Evolutionary conservation across 345 rosid species (phyloP).

Genomic region (Erysimum cheiranthoides): DNA sequence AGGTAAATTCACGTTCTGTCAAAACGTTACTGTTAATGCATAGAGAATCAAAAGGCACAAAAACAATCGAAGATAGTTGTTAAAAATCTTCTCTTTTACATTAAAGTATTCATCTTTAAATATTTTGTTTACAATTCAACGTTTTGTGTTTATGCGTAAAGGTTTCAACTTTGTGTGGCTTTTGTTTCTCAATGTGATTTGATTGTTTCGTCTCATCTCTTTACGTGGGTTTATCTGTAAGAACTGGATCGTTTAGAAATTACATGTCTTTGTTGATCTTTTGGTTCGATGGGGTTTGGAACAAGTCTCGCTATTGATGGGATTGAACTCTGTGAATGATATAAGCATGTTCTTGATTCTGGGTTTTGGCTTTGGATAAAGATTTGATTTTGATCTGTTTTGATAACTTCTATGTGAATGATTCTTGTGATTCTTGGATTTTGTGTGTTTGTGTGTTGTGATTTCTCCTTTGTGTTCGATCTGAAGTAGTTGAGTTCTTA

Average conservation of each 20-base stretch:
- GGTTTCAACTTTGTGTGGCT: slow-evolving; percentile 31
- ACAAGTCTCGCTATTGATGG: slow-evolving; percentile 17
- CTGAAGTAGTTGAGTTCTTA: too few relatives aligned
- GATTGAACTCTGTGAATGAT: slow-evolving; percentile 2
- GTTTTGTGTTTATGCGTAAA: slow-evolving; percentile 36
- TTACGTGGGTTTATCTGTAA: slow-evolving; percentile 38
- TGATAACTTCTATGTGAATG: neutral
- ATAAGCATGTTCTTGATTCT: slow-evolving; percentile 40
- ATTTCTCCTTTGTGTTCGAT: too few relatives aligned
- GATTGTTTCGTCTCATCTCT: slow-evolving; percentile 33
- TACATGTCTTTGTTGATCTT: slow-evolving; percentile 30
- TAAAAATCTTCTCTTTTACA: slow-evolving; percentile 38
- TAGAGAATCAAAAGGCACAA: too few relatives aligned
- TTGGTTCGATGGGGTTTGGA: slow-evolving; percentile 33
- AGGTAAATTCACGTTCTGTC: too few relatives aligned
- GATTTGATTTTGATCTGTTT: neutral
- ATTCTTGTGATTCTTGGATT: slow-evolving; percentile 21
- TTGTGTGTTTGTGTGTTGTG: slow-evolving; percentile 45
- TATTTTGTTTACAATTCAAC: slow-evolving; percentile 41
- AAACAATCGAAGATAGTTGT: slow-evolving; percentile 24
- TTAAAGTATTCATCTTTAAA: slow-evolving; percentile 49
- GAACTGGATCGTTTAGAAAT: slow-evolving; percentile 46
- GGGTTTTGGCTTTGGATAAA: slow-evolving; percentile 20
- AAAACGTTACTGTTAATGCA: too few relatives aligned
- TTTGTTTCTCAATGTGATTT: slow-evolving; percentile 38